Percentiles rank a stretch among this genome's conserved stretches.
These are phyloP conservation scores for Evernia prunastri DNA, from an alignment of 495 filamentous ascomycete species.

Conservation along the genomic window DNA sequence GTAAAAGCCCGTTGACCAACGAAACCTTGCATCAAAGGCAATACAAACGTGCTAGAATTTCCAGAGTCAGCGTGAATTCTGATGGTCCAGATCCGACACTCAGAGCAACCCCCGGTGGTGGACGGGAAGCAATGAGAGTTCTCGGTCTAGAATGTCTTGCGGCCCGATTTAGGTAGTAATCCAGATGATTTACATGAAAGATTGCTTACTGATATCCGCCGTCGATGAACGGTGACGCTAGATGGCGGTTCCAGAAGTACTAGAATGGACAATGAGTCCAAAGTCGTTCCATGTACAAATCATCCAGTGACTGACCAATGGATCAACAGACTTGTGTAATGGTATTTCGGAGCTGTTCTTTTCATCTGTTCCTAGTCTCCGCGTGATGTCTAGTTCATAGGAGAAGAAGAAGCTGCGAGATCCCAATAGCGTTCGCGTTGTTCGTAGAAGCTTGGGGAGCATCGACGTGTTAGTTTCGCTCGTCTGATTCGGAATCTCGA, in stretches of 20 bases:
- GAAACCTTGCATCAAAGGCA: slow-evolving; percentile 92
- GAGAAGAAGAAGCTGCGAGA: slow-evolving; percentile 85
- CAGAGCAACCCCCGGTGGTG: neutral
- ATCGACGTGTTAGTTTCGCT: slow-evolving; percentile 30
- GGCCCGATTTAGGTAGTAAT: neutral
- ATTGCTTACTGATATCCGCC: slow-evolving; percentile 46
- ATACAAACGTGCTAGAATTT: slow-evolving; percentile 40
- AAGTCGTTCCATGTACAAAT: neutral
- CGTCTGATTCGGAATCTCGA: neutral
- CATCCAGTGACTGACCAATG: slow-evolving; percentile 44
- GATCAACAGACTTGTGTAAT: slow-evolving; percentile 67
- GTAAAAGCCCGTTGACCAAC: slow-evolving; percentile 81
- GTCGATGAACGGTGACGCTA: slow-evolving; percentile 68
- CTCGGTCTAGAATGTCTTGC: neutral
- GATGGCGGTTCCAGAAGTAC: slow-evolving; percentile 87
- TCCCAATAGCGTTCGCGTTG: slow-evolving; percentile 71
- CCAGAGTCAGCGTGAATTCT: neutral
- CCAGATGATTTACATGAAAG: neutral
- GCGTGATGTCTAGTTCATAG: slow-evolving; percentile 86
- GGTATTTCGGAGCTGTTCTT: slow-evolving; percentile 43
- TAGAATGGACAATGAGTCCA: slow-evolving; percentile 27
- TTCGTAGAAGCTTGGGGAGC: slow-evolving; percentile 76
- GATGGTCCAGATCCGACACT: neutral
- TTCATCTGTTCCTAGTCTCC: slow-evolving; percentile 48
- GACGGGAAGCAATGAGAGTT: neutral